A percentile compares a stretch with the other conserved stretches of the same genome.
Conservation (phyloP, 768 basidiomycete genomes). For the Suillus subluteus region DNA sequence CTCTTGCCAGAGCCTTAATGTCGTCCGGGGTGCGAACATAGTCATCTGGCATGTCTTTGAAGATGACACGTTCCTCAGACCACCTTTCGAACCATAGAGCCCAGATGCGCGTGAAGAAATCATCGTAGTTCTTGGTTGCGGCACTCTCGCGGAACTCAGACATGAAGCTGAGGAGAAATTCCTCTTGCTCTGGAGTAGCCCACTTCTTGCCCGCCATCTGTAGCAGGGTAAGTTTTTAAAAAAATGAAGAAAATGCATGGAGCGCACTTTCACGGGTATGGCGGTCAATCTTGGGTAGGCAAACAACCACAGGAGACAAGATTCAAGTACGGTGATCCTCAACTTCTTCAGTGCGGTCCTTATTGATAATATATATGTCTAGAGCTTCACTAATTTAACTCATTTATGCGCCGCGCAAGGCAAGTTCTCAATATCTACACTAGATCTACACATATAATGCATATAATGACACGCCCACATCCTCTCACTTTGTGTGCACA, state of each 20-base stretch:
- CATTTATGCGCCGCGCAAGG: no score
- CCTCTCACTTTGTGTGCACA: no score
- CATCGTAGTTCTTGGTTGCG: not conserved
- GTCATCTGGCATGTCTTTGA: not conserved
- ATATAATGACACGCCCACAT: no score
- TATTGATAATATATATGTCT: no score
- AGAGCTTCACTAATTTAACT: no score
- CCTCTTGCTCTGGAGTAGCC: slow-evolving; percentile 2
- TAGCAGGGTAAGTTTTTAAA: not conserved
- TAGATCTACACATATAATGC: no score
- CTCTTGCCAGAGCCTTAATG: not conserved
- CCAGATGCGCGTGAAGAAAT: not conserved
- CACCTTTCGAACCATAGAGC: slow-evolving; percentile 1
- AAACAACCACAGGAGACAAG: no score
- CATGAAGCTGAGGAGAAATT: not conserved
- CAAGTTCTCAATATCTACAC: no score
- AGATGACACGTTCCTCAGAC: not conserved
- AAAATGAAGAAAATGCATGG: no score
- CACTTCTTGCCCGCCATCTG: not conserved
- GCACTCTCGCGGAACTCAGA: not conserved
- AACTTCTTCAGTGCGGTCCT: no score
- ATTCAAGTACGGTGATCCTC: no score
- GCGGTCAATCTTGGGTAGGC: not conserved
- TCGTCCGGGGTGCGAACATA: not conserved
- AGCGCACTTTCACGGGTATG: no score